These are phyloP conservation scores for Ophiocytium majus DNA, from an alignment of 352 stramenopile genomes.

Conservation along the genomic window DNA sequence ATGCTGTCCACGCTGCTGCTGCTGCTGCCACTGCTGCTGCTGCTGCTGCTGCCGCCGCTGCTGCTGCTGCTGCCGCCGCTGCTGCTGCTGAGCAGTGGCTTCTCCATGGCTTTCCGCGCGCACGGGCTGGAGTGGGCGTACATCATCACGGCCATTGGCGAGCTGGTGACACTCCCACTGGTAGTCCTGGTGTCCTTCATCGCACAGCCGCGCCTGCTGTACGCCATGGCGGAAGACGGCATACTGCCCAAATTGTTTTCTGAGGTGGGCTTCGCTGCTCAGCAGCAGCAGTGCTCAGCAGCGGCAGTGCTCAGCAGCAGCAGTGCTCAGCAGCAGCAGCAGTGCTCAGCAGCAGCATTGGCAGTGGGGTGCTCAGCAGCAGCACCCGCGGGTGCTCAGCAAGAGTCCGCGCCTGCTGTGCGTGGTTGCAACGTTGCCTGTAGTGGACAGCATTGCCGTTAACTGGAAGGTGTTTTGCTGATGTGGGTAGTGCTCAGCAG, in stretches of 20 bases:
- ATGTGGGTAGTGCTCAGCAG: too few relatives aligned
- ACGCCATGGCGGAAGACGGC: conserved; percentile 83
- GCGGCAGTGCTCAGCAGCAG: too few relatives aligned
- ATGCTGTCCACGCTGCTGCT: neutral
- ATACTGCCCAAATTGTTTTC: conserved; percentile 83
- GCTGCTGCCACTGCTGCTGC: neutral
- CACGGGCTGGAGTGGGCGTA: conserved; percentile 59
- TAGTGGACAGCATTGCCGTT: too few relatives aligned
- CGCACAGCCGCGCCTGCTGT: conserved; percentile 84
- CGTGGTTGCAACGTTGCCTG: too few relatives aligned
- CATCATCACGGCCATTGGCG: conserved; percentile 74
- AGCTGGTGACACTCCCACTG: conserved; percentile 85
- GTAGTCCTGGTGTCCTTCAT: conserved; percentile 87
- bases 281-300: too few relatives aligned
- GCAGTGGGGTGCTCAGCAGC: too few relatives aligned
- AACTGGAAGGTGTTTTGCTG: too few relatives aligned
- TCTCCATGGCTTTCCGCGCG: conserved; percentile 61
- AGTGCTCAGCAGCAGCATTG: too few relatives aligned
- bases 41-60: neutral
- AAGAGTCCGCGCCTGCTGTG: neutral
- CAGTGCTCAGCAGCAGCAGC: too few relatives aligned
- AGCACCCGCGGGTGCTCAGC: neutral
- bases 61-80: neutral
- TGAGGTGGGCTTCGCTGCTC: too few relatives aligned
- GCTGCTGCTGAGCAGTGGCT: conserved; percentile 49